Evolutionary conservation across 768 basidiomycete species (phyloP).

Genomic region (Hericium alpestre): DNA sequence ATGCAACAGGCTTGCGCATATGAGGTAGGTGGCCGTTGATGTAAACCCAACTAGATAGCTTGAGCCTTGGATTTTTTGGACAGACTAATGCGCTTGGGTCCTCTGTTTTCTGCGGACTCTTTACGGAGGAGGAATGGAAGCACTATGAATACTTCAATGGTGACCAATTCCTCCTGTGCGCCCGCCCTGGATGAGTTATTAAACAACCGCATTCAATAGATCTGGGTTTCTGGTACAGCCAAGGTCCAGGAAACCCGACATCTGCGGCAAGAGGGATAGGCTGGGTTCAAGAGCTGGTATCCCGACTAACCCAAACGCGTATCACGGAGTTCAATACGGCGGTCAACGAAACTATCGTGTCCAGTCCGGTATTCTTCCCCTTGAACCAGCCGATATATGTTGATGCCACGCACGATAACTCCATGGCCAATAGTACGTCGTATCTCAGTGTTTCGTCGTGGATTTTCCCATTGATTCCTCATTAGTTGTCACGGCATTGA

Average conservation of each 20-base stretch:
- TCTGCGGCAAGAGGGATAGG: slow-evolving; percentile 29
- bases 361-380: slow-evolving; percentile 26
- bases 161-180: background rate
- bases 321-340: slow-evolving; percentile 30
- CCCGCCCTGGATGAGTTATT: too few species aligned
- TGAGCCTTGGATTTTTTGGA: background rate
- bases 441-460: background rate
- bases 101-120: slow-evolving; percentile 38
- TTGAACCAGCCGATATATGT: slow-evolving; percentile 31
- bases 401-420: slow-evolving; percentile 36
- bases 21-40: slow-evolving; percentile 17
- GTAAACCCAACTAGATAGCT: slow-evolving; percentile 21
- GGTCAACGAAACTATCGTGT: slow-evolving; percentile 36
- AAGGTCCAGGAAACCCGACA: slow-evolving; percentile 34
- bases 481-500: slow-evolving; percentile 31
- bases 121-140: slow-evolving; percentile 42
- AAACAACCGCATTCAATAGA: background rate
- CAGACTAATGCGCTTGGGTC: slow-evolving; percentile 40
- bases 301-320: slow-evolving; percentile 29
- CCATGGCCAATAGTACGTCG: slow-evolving; percentile 27
- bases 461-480: slow-evolving; percentile 4
- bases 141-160: slow-evolving; percentile 24
- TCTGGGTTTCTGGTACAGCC: slow-evolving; percentile 25
- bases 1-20: slow-evolving; percentile 32
- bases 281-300: slow-evolving; percentile 33